Evolutionary conservation across 1,139 yeast genomes (phyloP).

Genomic region (Yamadazyma jaroonii): DNA sequence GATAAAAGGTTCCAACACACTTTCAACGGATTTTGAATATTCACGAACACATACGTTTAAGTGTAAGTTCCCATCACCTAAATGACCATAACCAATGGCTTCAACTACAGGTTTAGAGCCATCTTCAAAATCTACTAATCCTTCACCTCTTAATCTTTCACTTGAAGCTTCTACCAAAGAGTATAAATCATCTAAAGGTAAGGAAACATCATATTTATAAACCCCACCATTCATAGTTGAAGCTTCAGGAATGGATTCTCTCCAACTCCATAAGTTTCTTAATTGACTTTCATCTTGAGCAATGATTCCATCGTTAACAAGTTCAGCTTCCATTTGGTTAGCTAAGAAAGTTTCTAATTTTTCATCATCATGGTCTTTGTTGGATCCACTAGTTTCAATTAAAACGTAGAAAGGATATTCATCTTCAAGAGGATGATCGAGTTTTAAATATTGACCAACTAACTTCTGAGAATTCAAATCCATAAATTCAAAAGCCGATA

Average conservation of each 20-base stretch:
- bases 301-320: conserved; percentile 86
- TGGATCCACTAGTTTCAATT: conserved; percentile 93
- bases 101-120: conserved; percentile 71
- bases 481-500: conserved; percentile 95
- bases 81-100: conserved; percentile 93
- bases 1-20: conserved; percentile 83
- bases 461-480: conserved; percentile 72
- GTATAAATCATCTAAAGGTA: conserved; percentile 78
- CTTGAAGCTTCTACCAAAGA: conserved; percentile 75
- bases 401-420: conserved; percentile 82
- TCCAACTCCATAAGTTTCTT: conserved; percentile 86
- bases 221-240: conserved; percentile 87
- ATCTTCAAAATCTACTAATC: conserved; percentile 64
- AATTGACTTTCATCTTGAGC: conserved; percentile 94
- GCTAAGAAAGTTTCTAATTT: conserved; percentile 81
- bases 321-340: conserved; percentile 76
- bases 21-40: conserved; percentile 74
- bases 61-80: conserved; percentile 95
- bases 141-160: conserved; percentile 52
- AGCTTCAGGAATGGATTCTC: conserved; percentile 92
- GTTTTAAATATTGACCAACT: conserved; percentile 52
- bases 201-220: conserved; percentile 91
- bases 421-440: conserved; percentile 76
- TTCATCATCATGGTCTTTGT: conserved; percentile 78
- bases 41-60: conserved; percentile 87